Base-by-base conservation (phyloP, 768 basidiomycete genomes). In the Cystofilobasidium macerans region DNA sequence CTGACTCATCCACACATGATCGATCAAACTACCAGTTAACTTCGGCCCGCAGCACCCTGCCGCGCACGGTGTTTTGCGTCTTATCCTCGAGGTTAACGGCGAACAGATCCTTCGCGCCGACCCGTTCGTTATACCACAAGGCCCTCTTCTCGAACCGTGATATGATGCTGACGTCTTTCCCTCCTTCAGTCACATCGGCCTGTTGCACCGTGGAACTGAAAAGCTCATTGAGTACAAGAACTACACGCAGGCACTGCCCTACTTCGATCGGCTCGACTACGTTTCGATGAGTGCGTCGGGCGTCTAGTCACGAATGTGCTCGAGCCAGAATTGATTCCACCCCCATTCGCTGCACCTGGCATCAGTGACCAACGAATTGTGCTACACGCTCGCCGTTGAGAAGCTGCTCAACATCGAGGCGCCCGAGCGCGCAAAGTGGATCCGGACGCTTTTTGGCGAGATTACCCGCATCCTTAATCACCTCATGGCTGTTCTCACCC, bases 161-260 rank as follows among this genome's bases (percentile, higher is more conserved):
- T n/a, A n/a, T n/a, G n/a, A n/a, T n/a, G n/a, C n/a, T n/a, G n/a
- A n/a, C n/a, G n/a, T n/a, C n/a, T n/a, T 12, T 43, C 22, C 12
- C 11, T 43, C 88, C 70, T 56, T 84, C 79, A 36, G 48, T 32
- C 95, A 99, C 72, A 86, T 98, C 72, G 95, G 95, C 64, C 82
- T 99, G 30, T 82, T 99, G 56, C 95, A 98, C 77, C 85, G 95
- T 71, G 95, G 94, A 26, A 99, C 94, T 24, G 95, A 99, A 77
- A 98, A 98, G 77, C 82, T 99, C 60, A 98, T 98, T 69, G 95
- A 98, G 77, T 94, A 92, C 82, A 99, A 99, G 80, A 97, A 86
- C 0, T 98, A 98, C 74, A 88, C 85, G 7, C 95, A 99, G 79
- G 95, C 95, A 0, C 79, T 98, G 24, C 95, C 95, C 1, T 98